Base-by-base conservation (phyloP, 805 yeast genomes). In the Ogataea zsoltii region DNA sequence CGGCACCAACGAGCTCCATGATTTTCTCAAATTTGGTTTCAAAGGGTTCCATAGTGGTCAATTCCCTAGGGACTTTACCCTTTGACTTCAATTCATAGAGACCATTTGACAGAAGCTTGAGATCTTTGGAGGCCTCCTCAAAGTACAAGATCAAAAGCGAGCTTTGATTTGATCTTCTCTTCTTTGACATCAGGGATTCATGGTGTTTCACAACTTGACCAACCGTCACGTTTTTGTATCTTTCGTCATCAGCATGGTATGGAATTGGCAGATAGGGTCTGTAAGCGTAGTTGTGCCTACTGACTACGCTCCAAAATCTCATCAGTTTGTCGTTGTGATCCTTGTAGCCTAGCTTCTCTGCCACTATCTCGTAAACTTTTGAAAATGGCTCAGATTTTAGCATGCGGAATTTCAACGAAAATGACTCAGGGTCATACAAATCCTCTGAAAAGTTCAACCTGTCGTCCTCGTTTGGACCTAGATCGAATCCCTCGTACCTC, bases 401-500 rank as follows among this genome's bases (percentile, higher is more conserved):
- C 2, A 84, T 71, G 59, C 76, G 79, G 33, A 83, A 57, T 2
- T 63, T 56, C 2, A 69, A 10, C 0, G 94, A 83, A 46, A 68
- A 70, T 1, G 79, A 70, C 4, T 69, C 69, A 1, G 70, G 68
- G 30, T 72, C 73, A 52, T 71, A 74, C n/a, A 79, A 61, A 1
- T 72, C 76, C 25, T 77, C 75, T 38, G 77, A 77, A 53, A 69
- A 82, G 36, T 71, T 70, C 36, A 70, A 69, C 10, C 55, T 58
- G 35, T 63, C 65, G 4, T 58, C 60, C 12, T 77, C 75, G 70
- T 87, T 87, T 3, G 88, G 83, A 11, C 83, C 88, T 13, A 85
- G 60, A 62, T 90, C 97, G 58, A 87, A 83, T 0, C 95, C 96
- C 57, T 79, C 74, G 58, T 78, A 83, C 43, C 77, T 68, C 45